Conservation (phyloP, 768 basidiomycete species). For the Termitomyces sp. region DNA sequence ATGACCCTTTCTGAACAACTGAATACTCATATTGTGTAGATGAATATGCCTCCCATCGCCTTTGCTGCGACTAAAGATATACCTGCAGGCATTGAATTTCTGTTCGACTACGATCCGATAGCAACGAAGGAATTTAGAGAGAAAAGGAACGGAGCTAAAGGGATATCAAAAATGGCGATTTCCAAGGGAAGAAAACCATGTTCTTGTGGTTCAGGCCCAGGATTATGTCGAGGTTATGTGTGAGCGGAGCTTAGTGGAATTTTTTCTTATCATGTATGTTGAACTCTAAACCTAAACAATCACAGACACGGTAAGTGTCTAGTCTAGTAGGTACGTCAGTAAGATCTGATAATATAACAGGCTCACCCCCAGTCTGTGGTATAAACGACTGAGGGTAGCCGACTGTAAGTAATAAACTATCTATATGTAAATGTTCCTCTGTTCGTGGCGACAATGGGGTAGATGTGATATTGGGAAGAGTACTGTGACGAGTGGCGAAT, state of each 20-base stretch:
- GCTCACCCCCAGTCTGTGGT: too few species aligned
- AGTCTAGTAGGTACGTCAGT: too few species aligned
- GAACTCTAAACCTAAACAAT: too few species aligned
- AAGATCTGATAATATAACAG: too few species aligned
- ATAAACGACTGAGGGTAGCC: too few species aligned
- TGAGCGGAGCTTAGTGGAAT: not conserved
- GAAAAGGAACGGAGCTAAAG: slow-evolving; percentile 14
- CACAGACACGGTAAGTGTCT: too few species aligned
- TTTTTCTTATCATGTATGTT: not conserved
- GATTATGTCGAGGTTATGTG: slow-evolving; percentile 18
- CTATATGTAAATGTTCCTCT: too few species aligned
- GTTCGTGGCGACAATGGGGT: too few species aligned
- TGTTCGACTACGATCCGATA: slow-evolving; percentile 60
- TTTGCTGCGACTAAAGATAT: slow-evolving; percentile 50
- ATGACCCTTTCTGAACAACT: not conserved
- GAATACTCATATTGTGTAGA: slow-evolving; percentile 17
- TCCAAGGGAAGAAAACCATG: slow-evolving; percentile 29
- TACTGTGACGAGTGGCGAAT: too few species aligned
- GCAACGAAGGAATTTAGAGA: slow-evolving; percentile 13
- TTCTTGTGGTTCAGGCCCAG: slow-evolving; percentile 24
- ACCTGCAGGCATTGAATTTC: slow-evolving; percentile 48
- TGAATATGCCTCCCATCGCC: slow-evolving; percentile 57
- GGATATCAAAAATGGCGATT: slow-evolving; percentile 19
- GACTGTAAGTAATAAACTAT: too few species aligned
- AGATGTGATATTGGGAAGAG: too few species aligned